Conservation (phyloP, 306 rosid genomes). For the Sicyos edulis region DNA sequence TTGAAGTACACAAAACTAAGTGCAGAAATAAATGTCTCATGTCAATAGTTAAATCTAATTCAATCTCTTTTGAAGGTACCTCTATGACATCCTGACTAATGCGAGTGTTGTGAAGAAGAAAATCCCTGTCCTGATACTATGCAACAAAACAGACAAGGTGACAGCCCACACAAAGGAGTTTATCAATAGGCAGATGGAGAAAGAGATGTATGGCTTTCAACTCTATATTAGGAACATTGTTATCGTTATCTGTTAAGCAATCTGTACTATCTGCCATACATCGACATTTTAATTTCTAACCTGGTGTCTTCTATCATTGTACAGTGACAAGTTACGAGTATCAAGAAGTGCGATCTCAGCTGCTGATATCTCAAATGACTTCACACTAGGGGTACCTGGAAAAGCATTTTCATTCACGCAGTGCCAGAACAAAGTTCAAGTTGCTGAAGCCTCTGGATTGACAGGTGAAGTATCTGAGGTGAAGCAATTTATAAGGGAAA, state of each 20-base stretch:
- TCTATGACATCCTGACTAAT: constrained; percentile 80
- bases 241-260: neutral
- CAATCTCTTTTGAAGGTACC: constrained; percentile 45
- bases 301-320: constrained; percentile 16
- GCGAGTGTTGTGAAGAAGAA: constrained; percentile 86
- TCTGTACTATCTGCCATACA: neutral
- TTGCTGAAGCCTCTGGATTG: constrained; percentile 76
- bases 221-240: neutral
- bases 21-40: neutral
- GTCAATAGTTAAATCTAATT: neutral
- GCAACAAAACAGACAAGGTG: constrained; percentile 92
- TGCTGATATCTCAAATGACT: constrained; percentile 74
- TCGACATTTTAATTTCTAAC: neutral
- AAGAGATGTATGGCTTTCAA: constrained; percentile 67
- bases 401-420: constrained; percentile 69
- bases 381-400: constrained; percentile 59
- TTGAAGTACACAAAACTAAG: neutral
- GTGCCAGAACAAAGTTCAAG: constrained; percentile 66
- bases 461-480: constrained; percentile 63
- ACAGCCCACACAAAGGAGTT: constrained; percentile 94
- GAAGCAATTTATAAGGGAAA: constrained; percentile 66
- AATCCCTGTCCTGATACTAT: constrained; percentile 73
- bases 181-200: constrained; percentile 78
- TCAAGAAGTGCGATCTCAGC: constrained; percentile 78
- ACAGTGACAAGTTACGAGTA: constrained; percentile 72